Conservation (phyloP, 2,329 filamentous ascomycete species). For the Thielaviopsis euricoi region DNA sequence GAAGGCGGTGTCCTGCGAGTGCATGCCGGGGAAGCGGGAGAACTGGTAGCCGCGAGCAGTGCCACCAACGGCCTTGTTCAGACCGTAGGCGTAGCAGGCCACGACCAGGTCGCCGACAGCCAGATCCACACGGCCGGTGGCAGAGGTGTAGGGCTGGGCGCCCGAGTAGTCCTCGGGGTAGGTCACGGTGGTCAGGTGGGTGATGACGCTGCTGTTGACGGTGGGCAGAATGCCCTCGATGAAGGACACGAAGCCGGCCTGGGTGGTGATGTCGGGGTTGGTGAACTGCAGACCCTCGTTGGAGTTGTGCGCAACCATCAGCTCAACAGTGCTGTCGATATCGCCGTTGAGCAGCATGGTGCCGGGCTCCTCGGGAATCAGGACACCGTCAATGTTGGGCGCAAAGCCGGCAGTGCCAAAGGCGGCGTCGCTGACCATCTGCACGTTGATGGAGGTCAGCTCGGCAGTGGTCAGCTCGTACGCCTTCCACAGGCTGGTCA, state of each 20-base stretch:
- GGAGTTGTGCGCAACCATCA: conserved; percentile 24
- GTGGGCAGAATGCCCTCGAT: conserved; percentile 18
- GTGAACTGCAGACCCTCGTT: conserved; percentile 27
- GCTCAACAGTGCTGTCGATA: conserved; percentile 16
- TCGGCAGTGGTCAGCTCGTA: background rate
- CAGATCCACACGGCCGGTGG: conserved; percentile 15
- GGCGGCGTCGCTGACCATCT: conserved; percentile 7
- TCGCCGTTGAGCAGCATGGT: conserved; percentile 17
- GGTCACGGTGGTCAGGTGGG: conserved; percentile 23
- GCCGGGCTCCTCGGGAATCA: conserved; percentile 18
- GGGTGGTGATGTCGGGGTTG: conserved; percentile 24
- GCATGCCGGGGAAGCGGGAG: conserved; percentile 30
- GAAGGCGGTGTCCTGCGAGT: conserved; percentile 32
- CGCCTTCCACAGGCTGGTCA: background rate
- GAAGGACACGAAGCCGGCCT: conserved; percentile 23
- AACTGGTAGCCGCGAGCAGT: conserved; percentile 33
- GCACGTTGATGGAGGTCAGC: conserved; percentile 19
- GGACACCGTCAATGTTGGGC: conserved; percentile 21
- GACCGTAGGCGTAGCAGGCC: conserved; percentile 33
- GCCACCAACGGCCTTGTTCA: conserved; percentile 28
- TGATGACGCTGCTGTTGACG: conserved; percentile 14
- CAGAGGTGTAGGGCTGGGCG: conserved; percentile 1
- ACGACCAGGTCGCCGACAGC: conserved; percentile 26
- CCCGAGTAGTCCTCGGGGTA: conserved; percentile 11
- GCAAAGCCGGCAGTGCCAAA: conserved; percentile 18